Percentiles rank a stretch among this genome's conserved stretches.
These are phyloP conservation scores for Rhodotorula sp. DNA, from an alignment of 1,284 basidiomycete species.

Conservation along the genomic window DNA sequence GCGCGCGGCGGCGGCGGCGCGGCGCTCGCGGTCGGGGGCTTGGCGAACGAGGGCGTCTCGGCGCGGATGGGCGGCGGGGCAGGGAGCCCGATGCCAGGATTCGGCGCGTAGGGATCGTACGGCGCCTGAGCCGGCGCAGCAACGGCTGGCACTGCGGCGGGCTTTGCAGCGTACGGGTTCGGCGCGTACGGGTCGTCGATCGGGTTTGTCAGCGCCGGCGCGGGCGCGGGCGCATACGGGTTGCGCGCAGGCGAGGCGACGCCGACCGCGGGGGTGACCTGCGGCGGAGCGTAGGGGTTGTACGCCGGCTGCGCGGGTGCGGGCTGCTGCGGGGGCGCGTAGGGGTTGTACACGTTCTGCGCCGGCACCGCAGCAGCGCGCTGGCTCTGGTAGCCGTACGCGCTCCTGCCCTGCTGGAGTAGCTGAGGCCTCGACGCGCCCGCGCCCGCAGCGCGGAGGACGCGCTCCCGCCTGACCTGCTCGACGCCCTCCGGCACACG, in stretches of 20 bases:
- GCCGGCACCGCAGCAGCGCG: slow-evolving; percentile 1
- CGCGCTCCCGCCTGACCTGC: slow-evolving; percentile 34
- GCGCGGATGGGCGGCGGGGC: slow-evolving; percentile 46
- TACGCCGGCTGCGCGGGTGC: background rate
- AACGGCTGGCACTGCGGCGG: slow-evolving; percentile 19
- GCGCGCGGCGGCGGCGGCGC: slow-evolving; percentile 48
- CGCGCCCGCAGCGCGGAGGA: slow-evolving; percentile 16
- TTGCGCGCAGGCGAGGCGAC: slow-evolving; percentile 25
- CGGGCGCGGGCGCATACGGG: slow-evolving; percentile 25
- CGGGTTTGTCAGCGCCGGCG: slow-evolving; percentile 11
- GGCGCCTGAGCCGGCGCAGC: background rate
- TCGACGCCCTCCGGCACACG: slow-evolving; percentile 76
- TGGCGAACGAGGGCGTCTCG: slow-evolving; percentile 51
- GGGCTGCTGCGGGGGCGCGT: background rate
- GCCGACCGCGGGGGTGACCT: background rate
- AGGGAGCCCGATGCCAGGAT: slow-evolving; percentile 34
- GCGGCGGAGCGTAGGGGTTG: slow-evolving; percentile 16
- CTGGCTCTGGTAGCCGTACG: background rate
- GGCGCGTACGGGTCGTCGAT: slow-evolving; percentile 41
- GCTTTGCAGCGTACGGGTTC: slow-evolving; percentile 32
- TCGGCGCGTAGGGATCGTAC: slow-evolving; percentile 18
- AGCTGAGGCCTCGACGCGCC: background rate
- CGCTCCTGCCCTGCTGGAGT: background rate
- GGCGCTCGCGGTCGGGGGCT: slow-evolving; percentile 52
- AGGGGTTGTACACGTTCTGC: slow-evolving; percentile 26